phyloP scores from a whole-genome alignment of 169 alveolate species.

The Cyclospora cayetanensis region DNA sequence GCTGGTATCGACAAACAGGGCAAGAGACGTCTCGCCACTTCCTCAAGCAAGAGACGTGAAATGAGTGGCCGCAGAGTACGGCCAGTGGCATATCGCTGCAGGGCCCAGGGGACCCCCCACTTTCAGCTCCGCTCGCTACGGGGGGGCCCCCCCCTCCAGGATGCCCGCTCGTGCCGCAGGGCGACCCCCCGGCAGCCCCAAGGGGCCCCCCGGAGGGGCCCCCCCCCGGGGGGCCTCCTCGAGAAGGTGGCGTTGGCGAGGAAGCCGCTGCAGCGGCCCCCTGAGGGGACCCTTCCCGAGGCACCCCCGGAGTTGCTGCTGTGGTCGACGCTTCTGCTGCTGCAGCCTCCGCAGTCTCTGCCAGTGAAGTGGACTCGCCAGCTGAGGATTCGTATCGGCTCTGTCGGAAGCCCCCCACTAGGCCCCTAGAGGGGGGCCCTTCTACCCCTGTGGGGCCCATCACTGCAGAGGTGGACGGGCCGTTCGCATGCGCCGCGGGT shows the following conservation, averaged over 20 bases:
- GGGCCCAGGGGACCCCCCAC: not conserved
- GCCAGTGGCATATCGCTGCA: slow-evolving; percentile 32
- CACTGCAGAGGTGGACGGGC: too few relatives aligned
- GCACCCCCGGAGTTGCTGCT: not conserved
- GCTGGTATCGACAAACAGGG: slow-evolving; percentile 82
- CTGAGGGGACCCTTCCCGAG: not conserved
- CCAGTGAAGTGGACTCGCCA: not conserved
- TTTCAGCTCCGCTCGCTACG: not conserved
- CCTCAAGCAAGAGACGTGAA: slow-evolving; percentile 74
- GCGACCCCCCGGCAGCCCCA: not conserved
- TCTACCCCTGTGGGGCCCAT: not conserved
- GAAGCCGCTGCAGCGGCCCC: not conserved
- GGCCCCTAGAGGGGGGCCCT: not conserved
- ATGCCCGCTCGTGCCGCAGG: not conserved
- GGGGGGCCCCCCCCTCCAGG: not conserved
- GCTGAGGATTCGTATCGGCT: not conserved
- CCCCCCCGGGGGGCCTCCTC: not conserved
- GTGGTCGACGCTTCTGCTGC: not conserved
- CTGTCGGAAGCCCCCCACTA: not conserved
- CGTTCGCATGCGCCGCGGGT: not conserved
- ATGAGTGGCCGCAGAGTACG: slow-evolving; percentile 75
- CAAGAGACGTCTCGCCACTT: slow-evolving; percentile 79
- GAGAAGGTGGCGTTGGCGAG: not conserved
- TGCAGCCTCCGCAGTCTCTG: not conserved
- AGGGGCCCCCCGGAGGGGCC: not conserved